A percentile compares a stretch with the other conserved stretches of the same genome.
Conservation (phyloP, 495 filamentous ascomycete genomes). For the Cryomyces antarcticus region DNA sequence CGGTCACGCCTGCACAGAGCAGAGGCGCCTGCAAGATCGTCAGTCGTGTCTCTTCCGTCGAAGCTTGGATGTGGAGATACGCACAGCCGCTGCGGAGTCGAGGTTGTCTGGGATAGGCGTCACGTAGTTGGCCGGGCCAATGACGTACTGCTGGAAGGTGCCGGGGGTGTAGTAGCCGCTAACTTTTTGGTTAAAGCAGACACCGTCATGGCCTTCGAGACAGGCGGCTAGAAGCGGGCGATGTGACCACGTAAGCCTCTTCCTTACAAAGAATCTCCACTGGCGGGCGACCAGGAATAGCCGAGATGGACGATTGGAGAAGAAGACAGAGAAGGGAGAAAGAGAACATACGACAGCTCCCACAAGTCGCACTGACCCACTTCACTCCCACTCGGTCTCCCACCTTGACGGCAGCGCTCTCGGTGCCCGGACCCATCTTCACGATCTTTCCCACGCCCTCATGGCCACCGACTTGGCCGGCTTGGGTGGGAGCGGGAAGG, state of each 20-base stretch:
- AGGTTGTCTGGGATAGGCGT: slow-evolving; percentile 47
- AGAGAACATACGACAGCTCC: slow-evolving; percentile 23
- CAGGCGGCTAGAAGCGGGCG: slow-evolving; percentile 21
- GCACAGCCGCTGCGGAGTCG: slow-evolving; percentile 27
- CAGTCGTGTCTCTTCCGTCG: too few relatives aligned
- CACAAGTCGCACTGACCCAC: slow-evolving; percentile 27
- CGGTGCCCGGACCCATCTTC: slow-evolving; percentile 32
- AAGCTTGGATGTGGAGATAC: too few relatives aligned
- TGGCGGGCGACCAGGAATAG: neutral
- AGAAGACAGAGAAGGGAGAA: neutral
- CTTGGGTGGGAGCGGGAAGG: slow-evolving; percentile 40
- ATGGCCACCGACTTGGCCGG: slow-evolving; percentile 43
- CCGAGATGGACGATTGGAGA: neutral
- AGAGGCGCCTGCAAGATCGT: slow-evolving; percentile 25
- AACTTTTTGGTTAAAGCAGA: slow-evolving; percentile 33
- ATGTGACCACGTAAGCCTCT: neutral
- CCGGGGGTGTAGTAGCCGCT: slow-evolving; percentile 38
- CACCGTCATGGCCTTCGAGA: slow-evolving; percentile 33
- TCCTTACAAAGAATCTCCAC: neutral
- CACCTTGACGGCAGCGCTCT: slow-evolving; percentile 33
- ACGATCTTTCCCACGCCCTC: slow-evolving; percentile 26
- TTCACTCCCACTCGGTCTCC: slow-evolving; percentile 31
- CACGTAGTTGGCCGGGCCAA: slow-evolving; percentile 41
- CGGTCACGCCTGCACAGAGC: slow-evolving; percentile 23
- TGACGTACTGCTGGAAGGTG: slow-evolving; percentile 55